A percentile compares a stretch with the other conserved stretches of the same genome.
Evolutionary conservation across 305 asterid genomes (phyloP).

Genomic region (Rubia peregrina): DNA sequence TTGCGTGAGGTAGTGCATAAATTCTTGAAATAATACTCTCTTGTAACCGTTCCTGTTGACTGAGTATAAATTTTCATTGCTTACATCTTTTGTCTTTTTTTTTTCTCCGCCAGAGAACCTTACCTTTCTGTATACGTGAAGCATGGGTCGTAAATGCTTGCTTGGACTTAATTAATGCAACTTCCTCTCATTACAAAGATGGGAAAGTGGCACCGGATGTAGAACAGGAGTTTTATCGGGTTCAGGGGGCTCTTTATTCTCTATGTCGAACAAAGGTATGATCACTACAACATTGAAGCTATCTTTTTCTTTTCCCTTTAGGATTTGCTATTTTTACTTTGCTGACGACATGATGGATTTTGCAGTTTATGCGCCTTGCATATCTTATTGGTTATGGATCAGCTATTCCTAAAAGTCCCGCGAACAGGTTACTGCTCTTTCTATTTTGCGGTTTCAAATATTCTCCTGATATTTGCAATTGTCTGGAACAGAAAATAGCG

Average conservation of each 20-base stretch:
- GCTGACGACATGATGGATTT: slow-evolving; percentile 21
- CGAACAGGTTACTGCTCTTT: slow-evolving; percentile 62
- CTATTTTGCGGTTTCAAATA: neutral
- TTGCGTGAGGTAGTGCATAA: slow-evolving; percentile 64
- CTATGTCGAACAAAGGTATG: slow-evolving; percentile 91
- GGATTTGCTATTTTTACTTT: neutral
- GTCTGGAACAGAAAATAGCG: neutral
- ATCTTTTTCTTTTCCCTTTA: neutral
- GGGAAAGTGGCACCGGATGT: slow-evolving; percentile 66
- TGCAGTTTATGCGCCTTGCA: slow-evolving; percentile 97
- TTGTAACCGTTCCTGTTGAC: slow-evolving; percentile 20
- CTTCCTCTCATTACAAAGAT: slow-evolving; percentile 66
- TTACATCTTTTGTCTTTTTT: slow-evolving; percentile 17
- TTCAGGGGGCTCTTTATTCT: slow-evolving; percentile 82
- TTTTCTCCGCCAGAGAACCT: slow-evolving; percentile 44
- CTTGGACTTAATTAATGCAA: slow-evolving; percentile 63
- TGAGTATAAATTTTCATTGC: slow-evolving; percentile 17
- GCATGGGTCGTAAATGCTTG: slow-evolving; percentile 96
- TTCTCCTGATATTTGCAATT: neutral
- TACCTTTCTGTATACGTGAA: slow-evolving; percentile 98
- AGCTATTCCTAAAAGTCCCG: slow-evolving; percentile 84
- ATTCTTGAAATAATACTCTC: slow-evolving; percentile 19
- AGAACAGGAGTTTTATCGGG: slow-evolving; percentile 88
- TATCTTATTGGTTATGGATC: slow-evolving; percentile 90
- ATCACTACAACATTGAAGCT: slow-evolving; percentile 2